phyloP scores from a whole-genome alignment of 306 rosid genomes.

The Vicia faba region DNA sequence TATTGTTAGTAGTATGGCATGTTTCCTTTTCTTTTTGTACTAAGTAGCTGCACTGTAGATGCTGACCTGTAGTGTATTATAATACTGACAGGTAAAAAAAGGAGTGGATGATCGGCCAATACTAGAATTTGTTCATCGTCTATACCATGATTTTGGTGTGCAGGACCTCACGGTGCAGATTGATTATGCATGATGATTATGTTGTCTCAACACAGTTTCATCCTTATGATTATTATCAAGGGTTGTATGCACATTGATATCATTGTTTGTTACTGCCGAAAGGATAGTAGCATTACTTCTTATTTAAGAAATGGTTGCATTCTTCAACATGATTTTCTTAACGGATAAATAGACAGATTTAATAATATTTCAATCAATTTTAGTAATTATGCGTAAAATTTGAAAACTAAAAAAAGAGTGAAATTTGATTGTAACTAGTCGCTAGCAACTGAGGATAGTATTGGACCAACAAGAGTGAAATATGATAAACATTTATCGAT shows the following conservation, averaged over 20 bases:
- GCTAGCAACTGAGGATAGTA: not conserved
- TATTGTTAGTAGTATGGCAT: not conserved
- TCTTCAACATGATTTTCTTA: not conserved
- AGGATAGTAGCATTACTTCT: conserved; percentile 16
- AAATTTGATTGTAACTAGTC: not conserved
- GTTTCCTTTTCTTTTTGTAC: not conserved
- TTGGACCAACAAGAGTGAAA: not conserved
- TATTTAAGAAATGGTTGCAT: conserved; percentile 21
- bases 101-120: conserved; percentile 65
- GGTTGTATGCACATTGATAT: conserved; percentile 27
- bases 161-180: conserved; percentile 83
- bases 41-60: conserved; percentile 8
- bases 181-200: conserved; percentile 56
- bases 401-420: not conserved
- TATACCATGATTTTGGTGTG: conserved; percentile 89
- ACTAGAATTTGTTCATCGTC: conserved; percentile 77
- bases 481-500: too few relatives aligned
- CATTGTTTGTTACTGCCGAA: conserved; percentile 19
- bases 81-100: conserved; percentile 64
- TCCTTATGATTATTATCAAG: not conserved
- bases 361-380: not conserved
- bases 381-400: not conserved
- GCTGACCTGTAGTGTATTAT: conserved; percentile 34
- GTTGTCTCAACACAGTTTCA: conserved; percentile 22
- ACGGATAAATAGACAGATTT: not conserved